Conservation (phyloP, 2,329 filamentous ascomycete species). For the Paraconiothyrium brasiliense region DNA sequence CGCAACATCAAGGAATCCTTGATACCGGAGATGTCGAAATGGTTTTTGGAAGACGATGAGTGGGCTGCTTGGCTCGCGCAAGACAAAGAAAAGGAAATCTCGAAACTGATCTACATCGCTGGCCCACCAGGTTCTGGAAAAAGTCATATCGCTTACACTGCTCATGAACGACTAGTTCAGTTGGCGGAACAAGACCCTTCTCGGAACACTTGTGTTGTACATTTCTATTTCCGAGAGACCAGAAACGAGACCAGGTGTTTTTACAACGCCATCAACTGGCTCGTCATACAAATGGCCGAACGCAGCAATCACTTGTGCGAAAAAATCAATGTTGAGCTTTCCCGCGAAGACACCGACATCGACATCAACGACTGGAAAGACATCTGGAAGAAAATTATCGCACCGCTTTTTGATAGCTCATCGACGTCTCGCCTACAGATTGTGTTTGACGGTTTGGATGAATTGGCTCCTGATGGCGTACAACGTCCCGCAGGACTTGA, state of each 20-base stretch:
- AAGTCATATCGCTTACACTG: conserved; percentile 7
- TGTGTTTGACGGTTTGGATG: conserved; percentile 11
- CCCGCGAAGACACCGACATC: conserved; percentile 7
- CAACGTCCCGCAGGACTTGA: conserved; percentile 2
- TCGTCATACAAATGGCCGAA: conserved; percentile 10
- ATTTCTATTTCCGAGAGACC: conserved; percentile 12
- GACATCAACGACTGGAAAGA: conserved; percentile 8
- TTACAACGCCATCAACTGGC: conserved; percentile 8
- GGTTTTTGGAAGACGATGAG: conserved; percentile 9
- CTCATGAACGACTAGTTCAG: conserved; percentile 7
- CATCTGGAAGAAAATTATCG: conserved; percentile 7
- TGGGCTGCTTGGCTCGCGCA: conserved; percentile 7
- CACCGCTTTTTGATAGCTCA: background rate
- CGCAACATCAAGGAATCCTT: conserved; percentile 4
- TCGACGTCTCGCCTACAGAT: conserved; percentile 2
- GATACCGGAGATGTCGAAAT: conserved; percentile 10
- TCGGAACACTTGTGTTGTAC: conserved; percentile 4
- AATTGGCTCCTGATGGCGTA: conserved; percentile 7
- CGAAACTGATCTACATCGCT: conserved; percentile 8
- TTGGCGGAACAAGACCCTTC: conserved; percentile 1
- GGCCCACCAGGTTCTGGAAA: conserved; percentile 9
- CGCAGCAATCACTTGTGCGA: conserved; percentile 1
- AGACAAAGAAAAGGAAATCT: background rate
- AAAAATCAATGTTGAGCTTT: conserved; percentile 9
- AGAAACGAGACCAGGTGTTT: conserved; percentile 10